Percentiles rank a stretch among this genome's conserved stretches.
Conservation (phyloP, 2,329 filamentous ascomycete genomes). For the Fusarium circinatum region DNA sequence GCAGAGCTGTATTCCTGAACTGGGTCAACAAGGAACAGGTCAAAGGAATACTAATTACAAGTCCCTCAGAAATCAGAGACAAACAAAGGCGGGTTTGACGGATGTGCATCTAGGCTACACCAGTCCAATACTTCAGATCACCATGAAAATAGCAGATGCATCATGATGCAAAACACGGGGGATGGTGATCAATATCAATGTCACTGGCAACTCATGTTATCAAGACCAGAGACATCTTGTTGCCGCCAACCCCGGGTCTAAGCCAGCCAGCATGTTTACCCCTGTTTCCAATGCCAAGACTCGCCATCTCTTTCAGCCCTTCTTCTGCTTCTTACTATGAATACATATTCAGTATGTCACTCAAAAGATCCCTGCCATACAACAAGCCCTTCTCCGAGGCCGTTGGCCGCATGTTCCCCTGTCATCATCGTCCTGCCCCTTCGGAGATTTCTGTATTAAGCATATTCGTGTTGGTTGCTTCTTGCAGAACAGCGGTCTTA, state of each 20-base stretch:
- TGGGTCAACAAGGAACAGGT: too few species aligned
- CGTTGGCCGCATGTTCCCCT: background rate
- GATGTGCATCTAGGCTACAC: background rate
- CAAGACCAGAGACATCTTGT: background rate
- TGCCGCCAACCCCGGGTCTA: background rate
- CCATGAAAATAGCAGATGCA: background rate
- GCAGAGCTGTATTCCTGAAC: constrained; percentile 1
- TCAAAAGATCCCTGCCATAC: constrained; percentile 2
- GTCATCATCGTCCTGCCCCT: background rate
- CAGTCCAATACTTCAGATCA: background rate
- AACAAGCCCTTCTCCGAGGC: background rate
- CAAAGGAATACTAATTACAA: background rate
- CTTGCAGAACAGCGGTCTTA: background rate
- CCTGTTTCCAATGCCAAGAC: constrained; percentile 11
- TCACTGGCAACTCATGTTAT: background rate
- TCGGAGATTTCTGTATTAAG: background rate
- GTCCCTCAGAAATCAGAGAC: background rate
- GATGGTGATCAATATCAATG: background rate
- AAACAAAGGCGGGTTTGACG: background rate
- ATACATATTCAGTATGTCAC: background rate
- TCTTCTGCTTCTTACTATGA: background rate
- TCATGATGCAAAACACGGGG: background rate
- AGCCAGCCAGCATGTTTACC: background rate
- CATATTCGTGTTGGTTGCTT: background rate
- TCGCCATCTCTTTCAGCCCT: constrained; percentile 6